A percentile compares a stretch with the other conserved stretches of the same genome.
phyloP scores from a whole-genome alignment of 257 asterid species.

The Nyctanthes arbortristis region DNA sequence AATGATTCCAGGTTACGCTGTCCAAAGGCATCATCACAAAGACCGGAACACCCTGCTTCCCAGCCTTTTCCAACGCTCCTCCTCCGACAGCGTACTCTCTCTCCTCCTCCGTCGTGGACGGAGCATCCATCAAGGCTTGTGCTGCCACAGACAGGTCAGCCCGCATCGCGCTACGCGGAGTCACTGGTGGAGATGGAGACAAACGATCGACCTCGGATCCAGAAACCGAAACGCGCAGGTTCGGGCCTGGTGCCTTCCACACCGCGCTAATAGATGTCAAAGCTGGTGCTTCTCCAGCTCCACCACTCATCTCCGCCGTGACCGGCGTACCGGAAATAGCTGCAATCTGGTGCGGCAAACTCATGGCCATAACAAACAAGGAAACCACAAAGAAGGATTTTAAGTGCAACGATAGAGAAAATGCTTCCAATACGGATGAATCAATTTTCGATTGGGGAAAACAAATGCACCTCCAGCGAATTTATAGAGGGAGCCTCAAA shows the following conservation, averaged over 20 bases:
- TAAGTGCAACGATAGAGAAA: too few relatives aligned
- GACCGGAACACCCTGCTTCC: constrained; percentile 63
- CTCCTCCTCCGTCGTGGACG: constrained; percentile 17
- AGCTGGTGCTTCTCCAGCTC: constrained; percentile 42
- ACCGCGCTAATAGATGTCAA: constrained; percentile 54
- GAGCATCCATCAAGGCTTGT: constrained; percentile 66
- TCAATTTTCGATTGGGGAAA: not conserved
- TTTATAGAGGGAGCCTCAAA: constrained; percentile 22
- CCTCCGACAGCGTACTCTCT: constrained; percentile 31
- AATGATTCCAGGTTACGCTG: constrained; percentile 57
- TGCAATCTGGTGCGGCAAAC: constrained; percentile 80
- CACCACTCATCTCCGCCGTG: constrained; percentile 39
- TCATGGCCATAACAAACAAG: constrained; percentile 70
- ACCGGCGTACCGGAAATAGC: constrained; percentile 63
- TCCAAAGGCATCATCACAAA: constrained; percentile 89
- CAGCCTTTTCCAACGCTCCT: constrained; percentile 22
- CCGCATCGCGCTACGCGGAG: constrained; percentile 63
- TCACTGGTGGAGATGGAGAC: constrained; percentile 84
- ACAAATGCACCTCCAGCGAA: not conserved
- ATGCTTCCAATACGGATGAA: too few relatives aligned
- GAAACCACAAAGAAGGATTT: not conserved
- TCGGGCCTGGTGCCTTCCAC: constrained; percentile 57
- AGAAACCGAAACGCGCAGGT: constrained; percentile 53
- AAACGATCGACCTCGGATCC: constrained; percentile 51
- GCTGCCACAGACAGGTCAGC: constrained; percentile 73